Evolutionary conservation across 2,329 filamentous ascomycete genomes (phyloP).

Genomic region (Escovopsis weberi): DNA sequence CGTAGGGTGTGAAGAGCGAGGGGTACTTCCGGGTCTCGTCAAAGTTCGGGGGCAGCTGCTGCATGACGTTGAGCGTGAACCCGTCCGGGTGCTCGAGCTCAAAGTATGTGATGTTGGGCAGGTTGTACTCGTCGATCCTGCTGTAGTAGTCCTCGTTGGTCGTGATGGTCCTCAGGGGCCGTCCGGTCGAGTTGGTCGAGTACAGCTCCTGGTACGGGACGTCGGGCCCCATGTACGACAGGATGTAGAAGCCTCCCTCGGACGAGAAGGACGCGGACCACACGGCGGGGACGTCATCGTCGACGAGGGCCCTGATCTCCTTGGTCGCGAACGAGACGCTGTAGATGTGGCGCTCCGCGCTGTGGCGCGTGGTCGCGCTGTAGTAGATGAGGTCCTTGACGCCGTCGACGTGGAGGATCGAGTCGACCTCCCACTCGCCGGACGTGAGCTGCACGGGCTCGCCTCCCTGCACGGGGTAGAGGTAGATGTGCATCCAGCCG

Average conservation of each 20-base stretch:
- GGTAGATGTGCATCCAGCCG: slow-evolving; percentile 56
- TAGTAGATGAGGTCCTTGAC: slow-evolving; percentile 45
- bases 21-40: slow-evolving; percentile 49
- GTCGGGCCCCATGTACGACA: slow-evolving; percentile 49
- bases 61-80: slow-evolving; percentile 48
- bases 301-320: slow-evolving; percentile 44
- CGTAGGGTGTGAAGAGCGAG: slow-evolving; percentile 52
- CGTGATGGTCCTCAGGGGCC: slow-evolving; percentile 41
- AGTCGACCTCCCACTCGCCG: slow-evolving; percentile 50
- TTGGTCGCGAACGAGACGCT: slow-evolving; percentile 44
- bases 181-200: slow-evolving; percentile 29
- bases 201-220: slow-evolving; percentile 58
- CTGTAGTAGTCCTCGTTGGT: slow-evolving; percentile 43
- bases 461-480: slow-evolving; percentile 43
- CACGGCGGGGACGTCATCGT: slow-evolving; percentile 41
- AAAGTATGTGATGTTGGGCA: slow-evolving; percentile 50
- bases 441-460: slow-evolving; percentile 42
- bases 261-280: slow-evolving; percentile 54
- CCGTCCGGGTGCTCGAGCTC: slow-evolving; percentile 48
- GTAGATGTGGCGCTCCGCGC: slow-evolving; percentile 53
- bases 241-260: slow-evolving; percentile 47
- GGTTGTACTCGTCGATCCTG: slow-evolving; percentile 42
- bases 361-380: slow-evolving; percentile 48
- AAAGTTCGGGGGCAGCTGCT: slow-evolving; percentile 51
- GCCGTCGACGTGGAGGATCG: slow-evolving; percentile 45